phyloP scores from a whole-genome alignment of 2,329 filamentous ascomycete species.

The Penicillium sp. region DNA sequence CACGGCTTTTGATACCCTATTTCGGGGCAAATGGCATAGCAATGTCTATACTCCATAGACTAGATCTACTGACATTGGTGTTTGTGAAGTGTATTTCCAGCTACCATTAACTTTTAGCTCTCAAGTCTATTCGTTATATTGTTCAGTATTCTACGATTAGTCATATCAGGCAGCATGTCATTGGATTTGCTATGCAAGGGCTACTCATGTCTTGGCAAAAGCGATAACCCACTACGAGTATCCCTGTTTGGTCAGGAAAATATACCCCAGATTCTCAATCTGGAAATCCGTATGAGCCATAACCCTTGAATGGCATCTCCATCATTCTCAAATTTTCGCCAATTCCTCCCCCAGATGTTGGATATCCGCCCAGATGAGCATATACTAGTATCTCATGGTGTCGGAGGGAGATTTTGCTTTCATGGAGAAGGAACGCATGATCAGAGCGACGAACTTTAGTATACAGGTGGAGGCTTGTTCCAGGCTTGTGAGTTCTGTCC shows the following conservation, averaged over 20 bases:
- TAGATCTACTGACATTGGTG: not conserved
- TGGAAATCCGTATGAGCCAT: not conserved
- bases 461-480: conserved; percentile 20
- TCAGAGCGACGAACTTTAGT: not conserved
- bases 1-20: conserved; percentile 2
- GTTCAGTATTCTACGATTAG: not conserved
- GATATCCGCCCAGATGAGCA: not conserved
- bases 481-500: conserved; percentile 47
- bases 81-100: not conserved
- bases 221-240: conserved; percentile 19
- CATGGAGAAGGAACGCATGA: not conserved
- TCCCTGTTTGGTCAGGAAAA: conserved; percentile 25
- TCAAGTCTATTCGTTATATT: not conserved
- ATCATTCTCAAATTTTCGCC: not conserved
- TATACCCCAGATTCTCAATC: conserved; percentile 15
- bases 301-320: not conserved
- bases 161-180: not conserved
- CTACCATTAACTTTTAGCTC: not conserved
- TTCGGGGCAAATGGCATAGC: conserved; percentile 9
- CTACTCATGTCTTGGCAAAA: not conserved
- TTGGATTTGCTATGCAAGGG: too few relatives aligned
- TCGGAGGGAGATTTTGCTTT: not conserved
- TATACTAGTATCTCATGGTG: not conserved
- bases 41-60: not conserved
- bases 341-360: too few relatives aligned